Percentiles rank a stretch among this genome's conserved stretches.
phyloP scores from a whole-genome alignment of 2,329 filamentous ascomycete genomes.

The Aspergillus neotritici region DNA sequence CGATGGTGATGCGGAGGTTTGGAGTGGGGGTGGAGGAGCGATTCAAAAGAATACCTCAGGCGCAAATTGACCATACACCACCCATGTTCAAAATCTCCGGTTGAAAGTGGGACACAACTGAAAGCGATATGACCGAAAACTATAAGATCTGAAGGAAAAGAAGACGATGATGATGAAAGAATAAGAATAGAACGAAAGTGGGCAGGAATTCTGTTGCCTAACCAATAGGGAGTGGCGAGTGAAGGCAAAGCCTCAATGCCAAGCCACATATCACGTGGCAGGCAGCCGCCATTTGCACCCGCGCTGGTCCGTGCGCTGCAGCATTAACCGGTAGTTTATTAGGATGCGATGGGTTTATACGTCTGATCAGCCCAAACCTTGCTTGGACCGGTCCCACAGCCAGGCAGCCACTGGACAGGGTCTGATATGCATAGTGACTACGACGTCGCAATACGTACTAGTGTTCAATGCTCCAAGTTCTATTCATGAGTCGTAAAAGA shows the following conservation, averaged over 20 bases:
- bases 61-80: too few species aligned
- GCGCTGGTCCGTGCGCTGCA: not conserved
- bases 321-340: too few species aligned
- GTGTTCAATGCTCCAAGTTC: not conserved
- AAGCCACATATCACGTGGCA: constrained; percentile 28
- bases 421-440: too few species aligned
- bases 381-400: too few species aligned
- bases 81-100: too few species aligned
- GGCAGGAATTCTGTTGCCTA: constrained; percentile 40
- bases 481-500: not conserved
- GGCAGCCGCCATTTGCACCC: constrained; percentile 23
- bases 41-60: constrained; percentile 10
- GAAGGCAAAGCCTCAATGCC: constrained; percentile 22
- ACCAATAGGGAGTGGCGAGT: constrained; percentile 33
- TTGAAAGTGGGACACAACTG: too few species aligned
- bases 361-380: too few species aligned
- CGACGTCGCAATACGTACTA: too few species aligned
- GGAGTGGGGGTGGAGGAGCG: not conserved
- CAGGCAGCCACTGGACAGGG: too few species aligned
- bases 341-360: too few species aligned
- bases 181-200: constrained; percentile 25
- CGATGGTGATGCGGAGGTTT: constrained; percentile 12
- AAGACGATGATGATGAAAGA: constrained; percentile 10
- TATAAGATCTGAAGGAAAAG: constrained; percentile 2
- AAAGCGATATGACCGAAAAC: constrained; percentile 7